Evolutionary conservation across 2,329 filamentous ascomycete genomes (phyloP), one percentile per base, ranked within the genome.

Genomic region (Fusarium tanahbumbuense): DNA sequence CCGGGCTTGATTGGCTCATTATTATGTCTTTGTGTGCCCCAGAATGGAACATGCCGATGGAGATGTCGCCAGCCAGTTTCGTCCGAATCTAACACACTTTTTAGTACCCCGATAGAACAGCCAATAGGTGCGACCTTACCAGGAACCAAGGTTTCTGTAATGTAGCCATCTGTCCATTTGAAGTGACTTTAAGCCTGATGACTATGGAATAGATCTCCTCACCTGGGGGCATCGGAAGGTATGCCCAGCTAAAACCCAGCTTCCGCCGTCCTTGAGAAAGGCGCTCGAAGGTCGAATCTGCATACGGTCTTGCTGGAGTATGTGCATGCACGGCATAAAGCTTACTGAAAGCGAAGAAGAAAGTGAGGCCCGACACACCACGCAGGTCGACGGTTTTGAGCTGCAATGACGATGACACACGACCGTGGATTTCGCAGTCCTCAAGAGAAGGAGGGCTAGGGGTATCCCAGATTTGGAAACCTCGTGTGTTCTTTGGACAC

Each of bases 261-360:
- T 32, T n/a, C n/a, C 47, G 37, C 8, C 61, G 20, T 2, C 28
- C 15, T 13, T n/a, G 16, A 2, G 55, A 20, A 34, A 66, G n/a
- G 6, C 63, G 42, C 2, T 49, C 20, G 4, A 49, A 60, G 3
- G 48, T 55, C 25, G 20, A 28, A 3, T 16, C 46, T 25, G 55
- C 63, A 49, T 34, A 9, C 6, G 63, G 61, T 1, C 13, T 49
- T n/a, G 23, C 5, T 10, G 10, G 42, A 2, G 47, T 66, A 18
- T 66, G 63, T 11, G 37, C 37, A 22, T 66, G 63, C n/a, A 66
- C 27, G 6, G 55, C 61, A 12, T 66, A 66, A 4, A 66, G 62
- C 41, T 65, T 61, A 11, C 63, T 66, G 8, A 60, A 48, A 2
- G 55, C 48, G 56, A 60, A 66, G 34, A 66, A 61, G 11, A 66